Evolutionary conservation across 2,329 filamentous ascomycete genomes (phyloP).

Genomic region (Claviceps capensis): DNA sequence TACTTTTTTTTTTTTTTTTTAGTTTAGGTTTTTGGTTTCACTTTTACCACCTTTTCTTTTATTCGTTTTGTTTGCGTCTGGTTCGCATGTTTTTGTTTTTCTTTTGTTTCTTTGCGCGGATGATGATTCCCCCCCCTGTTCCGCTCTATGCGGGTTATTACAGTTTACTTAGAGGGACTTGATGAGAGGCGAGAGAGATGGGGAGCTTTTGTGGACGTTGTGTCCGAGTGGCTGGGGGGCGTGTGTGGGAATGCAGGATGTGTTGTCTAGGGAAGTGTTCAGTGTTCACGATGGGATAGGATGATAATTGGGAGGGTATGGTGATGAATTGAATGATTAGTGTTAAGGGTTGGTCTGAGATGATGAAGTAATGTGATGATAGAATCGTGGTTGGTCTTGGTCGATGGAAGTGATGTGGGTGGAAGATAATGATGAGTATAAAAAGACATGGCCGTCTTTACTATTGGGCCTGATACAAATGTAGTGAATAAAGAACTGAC

Average conservation of each 20-base stretch:
- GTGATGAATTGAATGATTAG: conserved; percentile 1
- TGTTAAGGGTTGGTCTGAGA: not conserved
- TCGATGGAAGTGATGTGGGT: no score
- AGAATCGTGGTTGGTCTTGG: no score
- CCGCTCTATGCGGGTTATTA: not conserved
- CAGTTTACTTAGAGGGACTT: not conserved
- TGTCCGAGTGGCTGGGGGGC: not conserved
- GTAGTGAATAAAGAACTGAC: no score
- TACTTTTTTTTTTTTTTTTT: not conserved
- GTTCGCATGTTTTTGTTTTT: not conserved
- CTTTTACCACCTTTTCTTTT: not conserved
- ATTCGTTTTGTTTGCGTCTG: not conserved
- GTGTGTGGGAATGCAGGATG: no score
- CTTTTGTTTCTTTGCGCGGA: not conserved
- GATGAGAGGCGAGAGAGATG: not conserved
- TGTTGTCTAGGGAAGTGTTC: no score
- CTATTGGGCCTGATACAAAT: no score
- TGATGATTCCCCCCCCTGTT: not conserved
- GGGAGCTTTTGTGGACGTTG: not conserved
- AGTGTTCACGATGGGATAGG: not conserved
- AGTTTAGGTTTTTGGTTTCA: not conserved
- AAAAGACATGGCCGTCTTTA: no score
- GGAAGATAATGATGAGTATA: no score
- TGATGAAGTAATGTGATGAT: not conserved
- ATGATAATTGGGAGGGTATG: not conserved